Evolutionary conservation across 768 basidiomycete genomes (phyloP).

Genomic region (Candolleomyces eurysporus): DNA sequence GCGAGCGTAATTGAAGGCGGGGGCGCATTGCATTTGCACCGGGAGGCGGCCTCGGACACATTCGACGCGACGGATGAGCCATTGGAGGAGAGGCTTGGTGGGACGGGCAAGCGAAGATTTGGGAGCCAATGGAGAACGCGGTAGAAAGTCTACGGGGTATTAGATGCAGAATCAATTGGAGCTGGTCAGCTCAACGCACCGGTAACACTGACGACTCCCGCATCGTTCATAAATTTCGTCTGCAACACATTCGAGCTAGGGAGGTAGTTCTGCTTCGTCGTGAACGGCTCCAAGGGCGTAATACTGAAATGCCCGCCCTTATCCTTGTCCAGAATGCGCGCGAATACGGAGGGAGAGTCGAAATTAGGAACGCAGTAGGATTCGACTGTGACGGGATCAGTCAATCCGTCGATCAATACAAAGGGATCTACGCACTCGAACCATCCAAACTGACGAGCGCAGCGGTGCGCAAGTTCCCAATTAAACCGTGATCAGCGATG

Average conservation of each 20-base stretch:
- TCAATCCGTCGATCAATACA: not conserved
- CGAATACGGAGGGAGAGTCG: conserved; percentile 91
- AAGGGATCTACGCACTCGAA: conserved; percentile 51
- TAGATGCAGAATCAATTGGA: not conserved
- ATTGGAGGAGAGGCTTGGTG: conserved; percentile 69
- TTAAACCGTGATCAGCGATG: conserved; percentile 82
- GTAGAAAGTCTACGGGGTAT: conserved; percentile 64
- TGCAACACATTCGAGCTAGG: conserved; percentile 84
- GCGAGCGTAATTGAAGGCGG: conserved; percentile 94
- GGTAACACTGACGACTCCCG: conserved; percentile 83
- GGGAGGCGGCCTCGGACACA: conserved; percentile 83
- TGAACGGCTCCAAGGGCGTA: conserved; percentile 65
- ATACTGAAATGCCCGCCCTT: conserved; percentile 95
- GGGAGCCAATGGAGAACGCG: conserved; percentile 45
- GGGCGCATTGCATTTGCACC: conserved; percentile 85
- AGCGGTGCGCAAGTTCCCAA: conserved; percentile 82
- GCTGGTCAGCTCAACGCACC: conserved; percentile 37
- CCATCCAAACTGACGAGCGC: conserved; percentile 83
- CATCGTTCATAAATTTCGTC: conserved; percentile 89
- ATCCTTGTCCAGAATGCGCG: conserved; percentile 83
- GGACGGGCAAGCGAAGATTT: conserved; percentile 20
- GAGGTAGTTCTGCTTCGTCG: conserved; percentile 80
- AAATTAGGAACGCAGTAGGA: conserved; percentile 93
- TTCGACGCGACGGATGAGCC: conserved; percentile 84
- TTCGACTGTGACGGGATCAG: conserved; percentile 57